Base-by-base conservation (phyloP, 176 grass and related monocot genomes). In the Cenchrus purpureus region DNA sequence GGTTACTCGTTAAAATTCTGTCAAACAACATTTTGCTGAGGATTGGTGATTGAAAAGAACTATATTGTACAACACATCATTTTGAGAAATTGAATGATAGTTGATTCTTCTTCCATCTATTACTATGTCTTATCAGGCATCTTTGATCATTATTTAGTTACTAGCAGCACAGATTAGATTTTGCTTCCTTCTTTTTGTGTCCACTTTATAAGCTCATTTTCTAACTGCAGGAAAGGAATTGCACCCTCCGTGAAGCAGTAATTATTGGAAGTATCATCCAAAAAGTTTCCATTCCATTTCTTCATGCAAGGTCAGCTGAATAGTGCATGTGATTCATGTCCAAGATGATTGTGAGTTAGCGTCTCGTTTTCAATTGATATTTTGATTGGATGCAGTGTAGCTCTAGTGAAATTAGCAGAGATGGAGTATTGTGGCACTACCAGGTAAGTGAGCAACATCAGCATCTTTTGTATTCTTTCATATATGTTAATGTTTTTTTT, bases 371-470 rank as follows among this genome's bases (percentile, higher is more conserved):
- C 65, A 7, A 20, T 76, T 82, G 57, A 15, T 71, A 66, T 64
- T 85, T 69, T 56, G 17, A 80, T 85, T 69, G 62, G 13, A 74
- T 67, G 80, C 91, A 98, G 96, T 85, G 96, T 82, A 65, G 93
- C 93, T 32, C 83, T 98, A 71, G 91, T 94, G 93, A 94, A 94
- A 84, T 59, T 98, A 78, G 96, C 93, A 84, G 91, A 95, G 74
- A 88, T 98, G 88, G 93, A 95, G 13, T 98, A 98, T 60, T 98
- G 96, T 81, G 96, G 93, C 83, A 95, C 93, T 22, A 98, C 96
- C 63, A 95, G 96, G 96, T 98, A 83, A 78, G 9, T 49, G 16
- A 66, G 69, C 11, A 6, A 67, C 52, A 60, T 77, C 68, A 6
- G 31, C n/a, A 8, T 84, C 17, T 51, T 51, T 19, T 31, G 10